These are phyloP conservation scores for Bacterosira constricta DNA, from an alignment of 108 stramenopile genomes.

Conservation along the genomic window DNA sequence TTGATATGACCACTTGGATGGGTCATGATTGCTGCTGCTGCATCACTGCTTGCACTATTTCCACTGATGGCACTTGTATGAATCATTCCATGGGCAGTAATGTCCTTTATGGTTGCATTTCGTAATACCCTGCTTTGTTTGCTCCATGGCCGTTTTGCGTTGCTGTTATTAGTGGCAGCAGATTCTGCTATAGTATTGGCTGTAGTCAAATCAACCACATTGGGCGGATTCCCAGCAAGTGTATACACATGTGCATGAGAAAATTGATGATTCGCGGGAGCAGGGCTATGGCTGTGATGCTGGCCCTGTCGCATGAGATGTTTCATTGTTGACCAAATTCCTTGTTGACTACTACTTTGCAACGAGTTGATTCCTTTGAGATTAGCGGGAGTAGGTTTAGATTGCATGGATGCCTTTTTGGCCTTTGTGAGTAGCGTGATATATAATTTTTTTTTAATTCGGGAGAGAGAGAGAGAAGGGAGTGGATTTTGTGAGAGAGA, in stretches of 20 bases:
- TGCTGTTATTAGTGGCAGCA: neutral
- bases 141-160: conserved; percentile 21
- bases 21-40: neutral
- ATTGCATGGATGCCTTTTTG: too few relatives aligned
- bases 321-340: conserved; percentile 52
- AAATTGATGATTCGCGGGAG: neutral
- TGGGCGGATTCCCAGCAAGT: too few relatives aligned
- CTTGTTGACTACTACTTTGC: neutral
- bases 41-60: neutral
- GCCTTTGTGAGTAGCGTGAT: too few relatives aligned
- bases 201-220: conserved; percentile 32
- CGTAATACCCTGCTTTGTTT: conserved; percentile 4
- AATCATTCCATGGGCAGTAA: neutral
- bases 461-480: too few relatives aligned
- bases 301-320: conserved; percentile 26
- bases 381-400: too few relatives aligned
- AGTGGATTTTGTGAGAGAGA: too few relatives aligned
- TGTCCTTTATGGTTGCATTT: conserved; percentile 12
- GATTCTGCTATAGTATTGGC: neutral
- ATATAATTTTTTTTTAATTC: too few relatives aligned
- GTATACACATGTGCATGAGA: conserved; percentile 1
- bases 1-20: neutral
- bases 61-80: conserved; percentile 2
- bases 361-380: too few relatives aligned
- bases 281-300: conserved; percentile 4